Conservation (phyloP, 192 early-diverging fungal species). For the Backusella mclennaniae region DNA sequence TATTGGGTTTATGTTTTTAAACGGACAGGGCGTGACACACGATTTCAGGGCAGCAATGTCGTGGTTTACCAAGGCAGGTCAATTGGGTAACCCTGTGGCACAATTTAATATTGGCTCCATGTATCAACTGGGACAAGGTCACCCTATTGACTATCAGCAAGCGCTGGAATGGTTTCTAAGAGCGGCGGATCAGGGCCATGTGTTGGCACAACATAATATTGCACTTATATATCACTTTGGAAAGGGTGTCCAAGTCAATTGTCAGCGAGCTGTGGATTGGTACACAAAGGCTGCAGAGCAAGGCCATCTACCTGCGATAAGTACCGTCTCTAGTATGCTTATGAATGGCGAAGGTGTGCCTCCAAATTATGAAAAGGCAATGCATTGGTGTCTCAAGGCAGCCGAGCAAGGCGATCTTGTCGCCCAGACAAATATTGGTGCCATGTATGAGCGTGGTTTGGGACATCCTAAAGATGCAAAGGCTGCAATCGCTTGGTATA, state of each 20-base stretch:
- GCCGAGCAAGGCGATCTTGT: not conserved
- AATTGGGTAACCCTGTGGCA: not conserved
- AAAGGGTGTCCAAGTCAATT: not conserved
- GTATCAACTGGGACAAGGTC: not conserved
- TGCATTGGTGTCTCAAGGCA: constrained; percentile 1
- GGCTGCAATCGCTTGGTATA: not conserved
- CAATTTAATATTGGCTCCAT: not conserved
- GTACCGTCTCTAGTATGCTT: not conserved
- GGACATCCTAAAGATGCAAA: not conserved
- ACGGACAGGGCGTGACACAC: not conserved
- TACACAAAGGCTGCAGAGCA: not conserved
- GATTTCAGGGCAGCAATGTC: not conserved
- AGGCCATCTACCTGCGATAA: not conserved
- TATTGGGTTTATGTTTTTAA: not conserved
- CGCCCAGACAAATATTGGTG: not conserved
- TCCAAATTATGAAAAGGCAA: not conserved
- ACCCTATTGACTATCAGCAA: not conserved
- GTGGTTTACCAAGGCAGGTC: not conserved
- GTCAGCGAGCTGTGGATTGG: not conserved
- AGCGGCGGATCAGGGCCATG: not conserved
- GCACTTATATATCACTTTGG: not conserved
- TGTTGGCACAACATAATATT: not conserved
- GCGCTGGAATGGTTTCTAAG: not conserved
- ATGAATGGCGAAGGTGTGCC: not conserved
- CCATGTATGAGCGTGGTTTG: not conserved